Base-by-base conservation (phyloP, 306 rosid genomes). In the Quercus ilex region DNA sequence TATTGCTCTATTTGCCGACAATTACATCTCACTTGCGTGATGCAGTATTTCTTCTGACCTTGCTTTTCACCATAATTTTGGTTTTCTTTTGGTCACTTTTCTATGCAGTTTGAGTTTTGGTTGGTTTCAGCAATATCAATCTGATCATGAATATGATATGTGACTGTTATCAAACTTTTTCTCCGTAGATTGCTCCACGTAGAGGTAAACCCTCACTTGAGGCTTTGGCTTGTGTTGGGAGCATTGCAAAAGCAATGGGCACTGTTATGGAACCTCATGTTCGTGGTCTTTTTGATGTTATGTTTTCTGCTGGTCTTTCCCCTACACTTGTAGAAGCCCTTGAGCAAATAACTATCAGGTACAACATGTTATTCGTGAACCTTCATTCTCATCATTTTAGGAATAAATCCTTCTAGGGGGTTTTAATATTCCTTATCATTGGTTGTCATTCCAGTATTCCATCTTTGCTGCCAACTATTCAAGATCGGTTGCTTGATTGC, bases 161-260 rank as follows among this genome's bases (percentile, higher is more conserved):
- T 86, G 78, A 84, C 67, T 76, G 60, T 77, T 56, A 21, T 63
- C 53, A 20, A 65, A n/a, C 84, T 56, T 82, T 80, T 81, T 83
- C 78, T 77, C 71, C 84, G 83, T 80, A 95, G 99, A 95, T 95
- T 88, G 97, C 97, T 83, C 99, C 99, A 2, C 99, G 99, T 74
- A 90, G 98, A 87, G 92, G 89, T 84, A 91, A 88, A 81, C 97
- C 99, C 73, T 95, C 97, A 3, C 96, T 91, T 78, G 99, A 95
- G 93, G 99, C 99, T 69, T 77, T 95, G 85, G 97, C 98, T 83
- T 95, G 98, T 86, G 99, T 93, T 83, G 99, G 99, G 86, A 93
- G 90, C 88, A 95, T 95, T 78, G 96, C 99, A 17, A 95, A 86
- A 89, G 97, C 99, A 74, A 90, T 95, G 99, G 98, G 99, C 59